Evolutionary conservation across 257 asterid species (phyloP).

Genomic region (Oldenlandia corymbosa): DNA sequence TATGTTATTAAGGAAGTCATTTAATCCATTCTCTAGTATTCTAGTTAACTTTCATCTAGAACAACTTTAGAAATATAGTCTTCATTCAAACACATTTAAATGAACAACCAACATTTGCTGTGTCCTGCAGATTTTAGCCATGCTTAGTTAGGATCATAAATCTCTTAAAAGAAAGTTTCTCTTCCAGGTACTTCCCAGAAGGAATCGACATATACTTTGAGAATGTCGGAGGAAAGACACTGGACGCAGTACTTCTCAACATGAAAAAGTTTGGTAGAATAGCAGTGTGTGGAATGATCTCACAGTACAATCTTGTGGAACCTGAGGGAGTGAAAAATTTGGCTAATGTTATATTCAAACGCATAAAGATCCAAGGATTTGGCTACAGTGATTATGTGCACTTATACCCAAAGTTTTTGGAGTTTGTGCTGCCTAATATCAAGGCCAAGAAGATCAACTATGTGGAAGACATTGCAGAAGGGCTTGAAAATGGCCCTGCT

Average conservation of each 20-base stretch:
- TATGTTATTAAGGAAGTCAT: no score
- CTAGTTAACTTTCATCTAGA: not conserved
- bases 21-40: no score
- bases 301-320: slow-evolving; percentile 40
- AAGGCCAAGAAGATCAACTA: not conserved
- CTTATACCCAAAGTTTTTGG: not conserved
- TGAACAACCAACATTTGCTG: not conserved
- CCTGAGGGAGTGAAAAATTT: slow-evolving; percentile 39
- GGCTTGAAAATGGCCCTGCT: slow-evolving; percentile 9
- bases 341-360: slow-evolving; percentile 15
- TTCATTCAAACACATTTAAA: not conserved
- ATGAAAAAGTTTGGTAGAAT: slow-evolving; percentile 39
- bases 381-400: not conserved
- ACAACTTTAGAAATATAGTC: not conserved
- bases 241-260: slow-evolving; percentile 47
- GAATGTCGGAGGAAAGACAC: slow-evolving; percentile 53
- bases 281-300: slow-evolving; percentile 51
- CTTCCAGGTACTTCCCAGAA: slow-evolving; percentile 36
- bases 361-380: slow-evolving; percentile 38
- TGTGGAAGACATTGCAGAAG: slow-evolving; percentile 6
- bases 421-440: not conserved
- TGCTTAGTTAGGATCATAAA: not conserved
- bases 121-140: not conserved
- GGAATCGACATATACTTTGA: slow-evolving; percentile 55
- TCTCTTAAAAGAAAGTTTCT: not conserved